Conservation (phyloP, 257 asterid species). For the Anisodus tanguticus region DNA sequence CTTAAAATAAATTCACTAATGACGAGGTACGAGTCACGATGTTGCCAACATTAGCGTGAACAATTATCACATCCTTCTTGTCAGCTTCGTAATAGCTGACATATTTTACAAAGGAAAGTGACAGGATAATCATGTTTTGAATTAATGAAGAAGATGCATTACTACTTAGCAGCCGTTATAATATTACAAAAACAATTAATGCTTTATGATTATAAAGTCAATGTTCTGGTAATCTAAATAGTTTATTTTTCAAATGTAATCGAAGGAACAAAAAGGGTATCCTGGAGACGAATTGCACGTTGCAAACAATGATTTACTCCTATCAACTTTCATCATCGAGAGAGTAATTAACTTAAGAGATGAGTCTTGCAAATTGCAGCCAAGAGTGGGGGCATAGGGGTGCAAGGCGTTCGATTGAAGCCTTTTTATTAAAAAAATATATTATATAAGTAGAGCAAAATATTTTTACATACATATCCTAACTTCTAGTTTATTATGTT, state of each 20-base stretch:
- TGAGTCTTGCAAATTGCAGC: not conserved
- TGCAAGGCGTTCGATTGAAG: not conserved
- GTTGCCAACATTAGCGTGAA: not conserved
- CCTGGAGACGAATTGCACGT: not conserved
- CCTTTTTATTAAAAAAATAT: too few species aligned
- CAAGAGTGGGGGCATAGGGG: too few species aligned
- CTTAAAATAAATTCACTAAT: not conserved
- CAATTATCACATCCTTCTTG: not conserved
- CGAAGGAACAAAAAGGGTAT: not conserved
- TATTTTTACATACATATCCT: too few species aligned
- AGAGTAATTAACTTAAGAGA: not conserved
- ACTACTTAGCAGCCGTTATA: slow-evolving; percentile 5
- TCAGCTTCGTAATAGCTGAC: not conserved
- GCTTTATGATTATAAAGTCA: not conserved
- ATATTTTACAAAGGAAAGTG: not conserved
- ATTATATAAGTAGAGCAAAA: not conserved
- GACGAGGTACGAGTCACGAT: not conserved
- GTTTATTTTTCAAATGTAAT: not conserved
- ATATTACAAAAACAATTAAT: not conserved
- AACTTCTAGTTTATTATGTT: too few species aligned
- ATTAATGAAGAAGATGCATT: not conserved
- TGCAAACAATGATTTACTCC: not conserved
- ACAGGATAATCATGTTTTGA: not conserved
- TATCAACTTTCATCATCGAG: not conserved
- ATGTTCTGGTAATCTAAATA: not conserved